Base-by-base conservation (phyloP, 164 flowering plant genomes). In the Aristolochia contorta region DNA sequence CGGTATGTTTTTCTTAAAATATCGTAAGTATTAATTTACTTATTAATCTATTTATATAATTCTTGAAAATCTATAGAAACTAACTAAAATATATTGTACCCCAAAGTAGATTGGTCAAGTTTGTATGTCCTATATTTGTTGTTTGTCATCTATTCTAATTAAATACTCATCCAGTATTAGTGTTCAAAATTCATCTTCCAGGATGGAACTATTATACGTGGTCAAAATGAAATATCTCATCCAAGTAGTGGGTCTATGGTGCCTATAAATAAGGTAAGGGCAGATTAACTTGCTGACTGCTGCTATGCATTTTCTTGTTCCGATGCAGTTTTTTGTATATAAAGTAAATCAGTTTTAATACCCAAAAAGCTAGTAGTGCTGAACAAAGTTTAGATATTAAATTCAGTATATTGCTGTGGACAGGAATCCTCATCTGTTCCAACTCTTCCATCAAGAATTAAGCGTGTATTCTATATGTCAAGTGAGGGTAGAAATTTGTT, bases 181-280 rank as follows among this genome's bases (percentile, higher is more conserved):
- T n/a, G n/a, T n/a, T n/a, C n/a, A 43, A 46, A 21, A 55, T 54
- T 61, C 52, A 22, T 47, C 43, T 37, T 74, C 32, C 69, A 92
- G 98, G 90, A 92, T 86, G 97, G 94, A 66, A 77, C 88, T 47
- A 76, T 84, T 19, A 89, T 92, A 59, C 87, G 96, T 54, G 98
- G 98, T 62, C 98, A 92, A 72, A 92, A 89, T 83, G 94, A 87
- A 80, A 92, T 92, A 68, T 92, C 98, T 71, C 98, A 92, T 80
- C 98, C 98, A 67, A 75, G 83, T 57, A 69, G 30, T 62, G 84
- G 85, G 58, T 61, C 70, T 30, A 61, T 75, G 77, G 78, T 71
- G 65, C 83, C 82, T 27, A 56, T 89, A 48, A 71, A 80, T 64
- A 92, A 92, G 96, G 98, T 92, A 77, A n/a, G n/a, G 41, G 33